phyloP scores from a whole-genome alignment of 116 monocot genomes.

The Dioscorea cayenensis region DNA sequence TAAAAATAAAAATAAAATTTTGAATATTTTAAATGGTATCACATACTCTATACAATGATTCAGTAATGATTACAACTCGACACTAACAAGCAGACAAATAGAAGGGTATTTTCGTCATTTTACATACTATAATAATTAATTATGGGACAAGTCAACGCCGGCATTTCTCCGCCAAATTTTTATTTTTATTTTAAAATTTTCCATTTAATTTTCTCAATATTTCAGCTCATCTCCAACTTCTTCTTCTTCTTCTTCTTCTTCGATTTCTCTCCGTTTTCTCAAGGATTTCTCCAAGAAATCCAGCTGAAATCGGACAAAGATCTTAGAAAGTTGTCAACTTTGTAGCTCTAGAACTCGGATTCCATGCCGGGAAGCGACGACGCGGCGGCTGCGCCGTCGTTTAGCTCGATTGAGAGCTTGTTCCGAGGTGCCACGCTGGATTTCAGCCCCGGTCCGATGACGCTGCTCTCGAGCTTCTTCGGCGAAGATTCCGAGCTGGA shows the following conservation, averaged over 20 bases:
- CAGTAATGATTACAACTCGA: background rate
- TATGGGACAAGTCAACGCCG: background rate
- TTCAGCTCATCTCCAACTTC: background rate
- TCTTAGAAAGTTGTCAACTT: background rate
- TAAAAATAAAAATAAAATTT: too few species aligned
- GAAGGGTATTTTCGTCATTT: background rate
- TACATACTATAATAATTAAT: background rate
- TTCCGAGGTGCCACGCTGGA: constrained; percentile 16
- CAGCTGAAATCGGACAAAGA: background rate
- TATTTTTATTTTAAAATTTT: background rate
- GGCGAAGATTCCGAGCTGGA: constrained; percentile 38
- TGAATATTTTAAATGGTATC: too few species aligned
- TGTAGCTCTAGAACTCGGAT: background rate
- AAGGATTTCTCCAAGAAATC: background rate
- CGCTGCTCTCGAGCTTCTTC: constrained; percentile 61
- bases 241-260: background rate
- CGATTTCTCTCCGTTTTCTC: background rate
- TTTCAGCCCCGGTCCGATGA: constrained; percentile 51
- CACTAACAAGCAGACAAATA: background rate
- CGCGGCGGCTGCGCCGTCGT: constrained; percentile 36
- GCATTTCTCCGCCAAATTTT: background rate
- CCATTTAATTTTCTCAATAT: background rate
- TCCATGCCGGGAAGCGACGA: background rate
- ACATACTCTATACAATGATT: too few species aligned
- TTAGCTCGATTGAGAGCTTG: constrained; percentile 24